Evolutionary conservation across 2,329 filamentous ascomycete genomes (phyloP), one percentile per base, ranked within the genome.

Genomic region (Clonostachys rhizophaga): DNA sequence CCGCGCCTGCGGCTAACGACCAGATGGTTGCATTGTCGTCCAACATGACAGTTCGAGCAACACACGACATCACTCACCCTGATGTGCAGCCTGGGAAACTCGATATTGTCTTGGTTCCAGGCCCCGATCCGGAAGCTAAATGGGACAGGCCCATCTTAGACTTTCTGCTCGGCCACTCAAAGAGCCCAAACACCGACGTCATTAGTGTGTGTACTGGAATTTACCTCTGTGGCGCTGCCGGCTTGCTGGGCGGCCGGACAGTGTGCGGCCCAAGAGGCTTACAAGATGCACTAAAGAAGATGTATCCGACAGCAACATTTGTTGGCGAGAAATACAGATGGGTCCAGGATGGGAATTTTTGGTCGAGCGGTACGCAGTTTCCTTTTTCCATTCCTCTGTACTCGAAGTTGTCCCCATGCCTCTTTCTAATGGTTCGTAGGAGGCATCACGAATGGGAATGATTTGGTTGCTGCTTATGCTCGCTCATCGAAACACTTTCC

Each of bases 401-500:
- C 24, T 30, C 9, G 24, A 30, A 30, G 9, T 4, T 9, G 8
- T 30, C 24, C 9, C 24, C 9, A 30, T 4, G 3, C 9, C 3
- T 30, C 24, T 30, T 30, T 30, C 24, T 30, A 30, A 30, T 10
- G 1, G 9, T 30, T 30, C 24, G 12, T 12, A 76, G 74, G 74
- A 14, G 75, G 74, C 44, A 61, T 80, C 46, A 80, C 76, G 12
- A 79, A 79, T 50, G 76, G 76, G 33, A 79, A 79, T 52, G 78
- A 81, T 48, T 65, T 81, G 45, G 70, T 79, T 41, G 71, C 72
- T 14, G 75, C 75, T 2, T 81, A 79, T 55, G 68, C 69, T 9
- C 67, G 72, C 34, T 60, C 66, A 7, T 65, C 64, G 40, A 63
- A 66, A 47, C 67, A 67, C 47, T 75, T 76, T 54, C 66, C 73